Percentiles rank a stretch among this genome's conserved stretches.
phyloP scores from a whole-genome alignment of 1,284 basidiomycete species.

The Cryptococcus jaspeensis region DNA sequence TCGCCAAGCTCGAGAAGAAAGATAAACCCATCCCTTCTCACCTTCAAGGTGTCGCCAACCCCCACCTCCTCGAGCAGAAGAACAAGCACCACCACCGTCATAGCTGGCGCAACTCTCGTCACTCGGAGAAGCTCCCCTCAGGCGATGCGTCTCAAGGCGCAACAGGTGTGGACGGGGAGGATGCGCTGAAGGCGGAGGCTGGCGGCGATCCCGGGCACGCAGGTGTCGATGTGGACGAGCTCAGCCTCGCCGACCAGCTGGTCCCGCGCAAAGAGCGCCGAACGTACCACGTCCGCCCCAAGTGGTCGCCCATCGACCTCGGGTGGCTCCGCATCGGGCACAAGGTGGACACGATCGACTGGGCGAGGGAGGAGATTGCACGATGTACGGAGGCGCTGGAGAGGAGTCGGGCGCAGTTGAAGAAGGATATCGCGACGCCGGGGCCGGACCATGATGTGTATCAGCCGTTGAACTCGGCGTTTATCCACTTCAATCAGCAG shows the following conservation, averaged over 20 bases:
- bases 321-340: slow-evolving; percentile 63
- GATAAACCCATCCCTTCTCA: slow-evolving; percentile 35
- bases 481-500: slow-evolving; percentile 90
- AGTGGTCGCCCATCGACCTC: slow-evolving; percentile 60
- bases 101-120: slow-evolving; percentile 31
- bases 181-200: background rate
- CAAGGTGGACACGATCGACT: slow-evolving; percentile 88
- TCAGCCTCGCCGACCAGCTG: slow-evolving; percentile 55
- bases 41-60: slow-evolving; percentile 31
- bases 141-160: background rate
- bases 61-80: slow-evolving; percentile 33
- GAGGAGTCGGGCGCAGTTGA: slow-evolving; percentile 50
- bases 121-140: slow-evolving; percentile 2
- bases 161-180: background rate
- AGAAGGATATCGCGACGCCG: slow-evolving; percentile 43
- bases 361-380: slow-evolving; percentile 58
- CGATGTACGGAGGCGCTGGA: slow-evolving; percentile 30
- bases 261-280: slow-evolving; percentile 73
- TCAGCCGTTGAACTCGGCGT: slow-evolving; percentile 73
- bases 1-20: slow-evolving; percentile 32
- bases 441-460: slow-evolving; percentile 55
- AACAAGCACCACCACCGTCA: slow-evolving; percentile 32
- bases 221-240: background rate
- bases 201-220: background rate
- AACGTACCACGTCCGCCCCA: slow-evolving; percentile 67